Base-by-base conservation (phyloP, 768 basidiomycete species). In the Flagelloscypha sp. region DNA sequence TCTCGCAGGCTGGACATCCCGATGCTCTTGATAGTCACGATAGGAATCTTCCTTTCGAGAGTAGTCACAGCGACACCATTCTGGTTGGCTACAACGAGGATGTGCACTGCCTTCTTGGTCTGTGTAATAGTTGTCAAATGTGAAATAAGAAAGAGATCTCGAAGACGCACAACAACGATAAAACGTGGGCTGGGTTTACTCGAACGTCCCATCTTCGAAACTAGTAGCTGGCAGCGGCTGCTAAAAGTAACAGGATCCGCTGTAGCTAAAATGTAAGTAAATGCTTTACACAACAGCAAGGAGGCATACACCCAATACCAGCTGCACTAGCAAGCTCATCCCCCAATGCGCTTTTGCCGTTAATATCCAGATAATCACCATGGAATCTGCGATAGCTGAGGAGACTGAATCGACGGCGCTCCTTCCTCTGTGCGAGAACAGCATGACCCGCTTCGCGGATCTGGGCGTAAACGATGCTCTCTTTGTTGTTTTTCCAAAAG, bases 401-500 rank as follows among this genome's bases (percentile, higher is more conserved):
- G 41, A 98, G 63, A 72, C 88, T 92, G 61, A 86, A 97, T 30
- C 95, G 70, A 37, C 95, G 67, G 27, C 95, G 72, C 62, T 99
- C 95, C 62, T 98, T 99, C 44, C 94, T 68, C 4, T 84, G 77
- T 3, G 80, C 93, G 4, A 98, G 72, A 12, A 98, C 65, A 51
- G 94, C 80, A 50, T 99, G 94, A 0, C 95, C 93, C 43, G 94
- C 87, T 45, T 95, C 92, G n/a, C 95, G 74, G 37, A 84, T 67
- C 51, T 95, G 79, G 12, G 85, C 81, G 53, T 90, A 97, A 18
- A 76, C 86, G 32, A 98, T 72, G 12, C 74, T 71, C 53, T 97
- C 92, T 57, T 97, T 98, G 68, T 97, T 97, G 59, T 89, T 89
- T 67, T 83, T 88, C 95, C 95, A 99, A 73, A 97, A 98, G 37